Conservation (phyloP, 208 protist genomes). For the Entamoeba invadens region DNA sequence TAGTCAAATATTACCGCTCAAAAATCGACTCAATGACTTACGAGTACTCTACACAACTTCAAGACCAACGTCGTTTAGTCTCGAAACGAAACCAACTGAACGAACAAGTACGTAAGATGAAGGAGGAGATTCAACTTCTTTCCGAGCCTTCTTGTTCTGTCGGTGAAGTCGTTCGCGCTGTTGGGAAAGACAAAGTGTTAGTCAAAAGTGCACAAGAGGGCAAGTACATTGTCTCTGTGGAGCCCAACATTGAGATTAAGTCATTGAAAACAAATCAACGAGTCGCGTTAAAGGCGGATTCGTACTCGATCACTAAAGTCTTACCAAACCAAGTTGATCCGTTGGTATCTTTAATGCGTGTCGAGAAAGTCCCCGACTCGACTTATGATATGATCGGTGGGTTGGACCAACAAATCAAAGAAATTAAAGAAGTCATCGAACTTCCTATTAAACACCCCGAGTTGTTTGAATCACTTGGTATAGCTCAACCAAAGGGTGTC, state of each 20-base stretch:
- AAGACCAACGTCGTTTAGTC: no score
- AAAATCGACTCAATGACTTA: no score
- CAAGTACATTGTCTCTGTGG: conserved; percentile 92
- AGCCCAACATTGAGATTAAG: conserved; percentile 72
- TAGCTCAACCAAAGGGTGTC: conserved; percentile 24
- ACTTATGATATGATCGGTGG: conserved; percentile 9
- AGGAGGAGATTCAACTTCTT: conserved; percentile 89
- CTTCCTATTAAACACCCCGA: conserved; percentile 61
- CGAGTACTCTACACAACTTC: no score
- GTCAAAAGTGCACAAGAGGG: conserved; percentile 83
- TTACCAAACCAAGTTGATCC: conserved; percentile 24
- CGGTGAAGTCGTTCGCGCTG: conserved; percentile 92
- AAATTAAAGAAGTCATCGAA: conserved; percentile 21
- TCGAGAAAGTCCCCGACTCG: conserved; percentile 13
- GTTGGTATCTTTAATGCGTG: conserved; percentile 10
- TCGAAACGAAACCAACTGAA: conserved; percentile 62
- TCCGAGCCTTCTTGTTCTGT: conserved; percentile 86
- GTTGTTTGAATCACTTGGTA: conserved; percentile 15
- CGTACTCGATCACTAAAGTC: conserved; percentile 16
- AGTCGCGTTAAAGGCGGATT: conserved; percentile 15
- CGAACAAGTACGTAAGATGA: conserved; percentile 76
- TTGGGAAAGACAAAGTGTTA: conserved; percentile 88
- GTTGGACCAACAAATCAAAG: conserved; percentile 10
- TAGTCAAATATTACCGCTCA: no score
- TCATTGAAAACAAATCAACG: conserved; percentile 68